Evolutionary conservation across 2,329 filamentous ascomycete species (phyloP), one percentile per base, ranked within the genome.

Genomic region (Akanthomyces dipterigenus): DNA sequence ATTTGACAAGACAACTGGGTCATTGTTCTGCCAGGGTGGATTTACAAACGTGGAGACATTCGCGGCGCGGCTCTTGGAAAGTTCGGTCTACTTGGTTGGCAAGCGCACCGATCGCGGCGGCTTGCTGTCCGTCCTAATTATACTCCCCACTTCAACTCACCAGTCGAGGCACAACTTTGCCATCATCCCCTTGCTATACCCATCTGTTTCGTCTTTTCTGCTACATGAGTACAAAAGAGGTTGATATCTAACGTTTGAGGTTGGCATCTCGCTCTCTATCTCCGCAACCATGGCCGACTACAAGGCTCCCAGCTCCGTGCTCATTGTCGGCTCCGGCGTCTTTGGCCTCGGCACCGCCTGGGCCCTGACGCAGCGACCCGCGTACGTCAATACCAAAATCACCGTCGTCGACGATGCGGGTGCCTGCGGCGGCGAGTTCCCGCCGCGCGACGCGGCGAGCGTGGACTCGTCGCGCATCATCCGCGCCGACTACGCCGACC

Each of bases 401-500:
- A 86, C 83, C 18, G 67, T 88, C 55, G 73, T 89, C 62, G 82
- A 88, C 71, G 78, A 83, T 61, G 80, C 78, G 5, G 72, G 77
- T 34, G 36, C 34, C 36, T 48, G 48, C 40, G 71, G 71, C 2
- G 74, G 74, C 28, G 81, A 87, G 42, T 87, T 88, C 68, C 85
- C 85, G 2, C 78, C 83, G 7, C 75, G 78, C 48, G 84, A 88
- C 67, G 79, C 80, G 62, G 80, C 84, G 55, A 85, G 82, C 65
- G 80, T 87, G 68, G 86, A 88, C 74, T 80, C 79, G 4, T 87
- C 84, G 16, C 82, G 86, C 65, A 86, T 88, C 67, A 79, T 88
- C 65, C 80, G 86, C 61, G 76, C 84, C 55, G 93, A 98, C 79
- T 98, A 98, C 70, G 87, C 90, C 5, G 87, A 93, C 70, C 77